Evolutionary conservation across 495 filamentous ascomycete genomes (phyloP), one percentile per base, ranked within the genome.

Genomic region (Aspergillus hancockii): DNA sequence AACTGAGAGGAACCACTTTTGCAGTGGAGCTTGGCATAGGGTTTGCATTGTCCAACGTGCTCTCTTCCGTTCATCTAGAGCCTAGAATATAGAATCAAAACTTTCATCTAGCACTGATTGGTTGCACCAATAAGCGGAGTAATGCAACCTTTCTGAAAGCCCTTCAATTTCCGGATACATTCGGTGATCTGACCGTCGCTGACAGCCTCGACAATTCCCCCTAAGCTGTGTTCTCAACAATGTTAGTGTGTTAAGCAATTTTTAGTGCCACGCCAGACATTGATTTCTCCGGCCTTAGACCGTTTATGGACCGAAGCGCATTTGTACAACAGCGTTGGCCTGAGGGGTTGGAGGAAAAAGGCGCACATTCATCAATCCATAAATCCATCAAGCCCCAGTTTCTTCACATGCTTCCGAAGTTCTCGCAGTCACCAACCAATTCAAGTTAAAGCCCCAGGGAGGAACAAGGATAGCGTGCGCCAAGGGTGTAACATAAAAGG

Each of bases 341-440:
- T 38, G 51, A 53, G 51, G 51, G 51, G 31, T 21, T 25, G 31
- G 38, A 23, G 16, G 21, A 36, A 53, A 38, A 36, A 38, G 51
- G 21, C 51, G 51, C 51, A 47, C 9, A 9, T 12, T 40, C 36
- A 47, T 47, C 16, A n/a, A 47, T 47, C 19, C 36, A 47, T 47
- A 4, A n/a, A 47, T 47, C 19, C 25, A 53, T 53, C 23, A 16
- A 41, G 51, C 51, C 51, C 32, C 12, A 40, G 21, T 38, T 53
- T 53, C 34, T 53, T 53, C 51, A 53, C 51, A 40, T 53, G 51
- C 51, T 53, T 40, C 38, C 51, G 18, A 32, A 23, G 18, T 47
- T 47, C n/a, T 23, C 43, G 40, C 18, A 19, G 40, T 43, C 40
- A 8, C 18, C 21, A 47, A 22, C 43, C 43, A 47, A 1, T 47